These are phyloP conservation scores for Emergomyces orientalis DNA, from an alignment of 2,329 filamentous ascomycete genomes.

Conservation along the genomic window DNA sequence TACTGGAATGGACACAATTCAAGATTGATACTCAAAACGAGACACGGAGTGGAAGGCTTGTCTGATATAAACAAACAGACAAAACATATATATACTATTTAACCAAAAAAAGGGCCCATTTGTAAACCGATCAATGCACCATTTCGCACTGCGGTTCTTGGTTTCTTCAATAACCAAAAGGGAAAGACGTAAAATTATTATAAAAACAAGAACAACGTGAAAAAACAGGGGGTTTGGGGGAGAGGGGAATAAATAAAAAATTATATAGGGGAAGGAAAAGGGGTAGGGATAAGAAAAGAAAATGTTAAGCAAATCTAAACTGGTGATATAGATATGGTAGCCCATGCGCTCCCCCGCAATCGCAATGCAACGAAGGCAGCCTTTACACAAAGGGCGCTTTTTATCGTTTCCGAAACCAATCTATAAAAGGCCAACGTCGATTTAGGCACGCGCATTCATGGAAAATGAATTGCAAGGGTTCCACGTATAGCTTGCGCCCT, in stretches of 20 bases:
- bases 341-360: neutral
- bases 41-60: neutral
- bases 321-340: neutral
- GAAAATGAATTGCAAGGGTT: neutral
- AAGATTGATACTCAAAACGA: neutral
- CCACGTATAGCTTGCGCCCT: neutral
- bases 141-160: neutral
- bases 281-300: neutral
- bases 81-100: conserved; percentile 2
- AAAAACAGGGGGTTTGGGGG: neutral
- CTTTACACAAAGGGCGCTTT: neutral
- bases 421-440: neutral
- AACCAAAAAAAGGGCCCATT: neutral
- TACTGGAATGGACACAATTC: neutral
- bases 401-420: neutral
- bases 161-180: neutral
- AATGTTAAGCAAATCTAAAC: conserved; percentile 1
- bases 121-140: neutral
- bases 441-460: neutral
- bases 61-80: neutral
- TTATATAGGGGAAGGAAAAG: neutral
- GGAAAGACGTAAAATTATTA: neutral
- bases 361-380: neutral
- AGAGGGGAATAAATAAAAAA: neutral
- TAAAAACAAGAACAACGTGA: neutral